Percentiles rank a stretch among this genome's conserved stretches.
Evolutionary conservation across 2,329 filamentous ascomycete genomes (phyloP).

Genomic region (Aureobasidium pullulans): DNA sequence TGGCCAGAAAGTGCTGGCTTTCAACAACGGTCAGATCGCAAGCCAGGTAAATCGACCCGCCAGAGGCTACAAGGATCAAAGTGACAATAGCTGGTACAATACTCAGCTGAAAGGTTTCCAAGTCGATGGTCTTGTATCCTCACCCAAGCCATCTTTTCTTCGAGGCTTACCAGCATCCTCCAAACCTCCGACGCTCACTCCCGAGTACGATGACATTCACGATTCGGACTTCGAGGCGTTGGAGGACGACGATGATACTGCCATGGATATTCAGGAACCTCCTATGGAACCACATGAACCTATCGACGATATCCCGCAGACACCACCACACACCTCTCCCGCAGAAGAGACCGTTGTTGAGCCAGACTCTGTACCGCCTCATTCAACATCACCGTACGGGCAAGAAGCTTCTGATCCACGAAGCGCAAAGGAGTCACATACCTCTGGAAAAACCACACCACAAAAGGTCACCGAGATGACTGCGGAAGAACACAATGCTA

Average conservation of each 20-base stretch:
- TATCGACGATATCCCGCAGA: slow-evolving; percentile 9
- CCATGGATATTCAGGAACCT: neutral
- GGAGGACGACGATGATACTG: neutral
- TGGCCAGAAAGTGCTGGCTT: slow-evolving; percentile 68
- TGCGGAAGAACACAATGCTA: slow-evolving; percentile 86
- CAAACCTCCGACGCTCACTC: slow-evolving; percentile 25
- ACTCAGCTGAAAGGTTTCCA: slow-evolving; percentile 47
- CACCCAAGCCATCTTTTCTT: neutral
- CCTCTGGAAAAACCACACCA: slow-evolving; percentile 19
- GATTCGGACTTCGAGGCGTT: slow-evolving; percentile 15
- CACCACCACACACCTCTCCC: slow-evolving; percentile 19
- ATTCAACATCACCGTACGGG: neutral
- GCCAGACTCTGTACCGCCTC: neutral
- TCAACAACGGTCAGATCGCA: slow-evolving; percentile 54
- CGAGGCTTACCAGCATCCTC: neutral
- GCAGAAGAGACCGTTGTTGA: neutral
- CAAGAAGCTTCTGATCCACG: neutral
- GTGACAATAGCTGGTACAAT: slow-evolving; percentile 74
- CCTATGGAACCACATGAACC: too few species aligned
- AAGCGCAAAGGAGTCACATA: slow-evolving; percentile 2
- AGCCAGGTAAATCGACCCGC: slow-evolving; percentile 56
- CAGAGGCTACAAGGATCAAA: slow-evolving; percentile 71
- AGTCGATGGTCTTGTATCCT: neutral
- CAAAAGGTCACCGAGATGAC: slow-evolving; percentile 51
- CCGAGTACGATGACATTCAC: slow-evolving; percentile 20